Conservation (phyloP, 768 basidiomycete species). For the Serpula lacrymans region DNA sequence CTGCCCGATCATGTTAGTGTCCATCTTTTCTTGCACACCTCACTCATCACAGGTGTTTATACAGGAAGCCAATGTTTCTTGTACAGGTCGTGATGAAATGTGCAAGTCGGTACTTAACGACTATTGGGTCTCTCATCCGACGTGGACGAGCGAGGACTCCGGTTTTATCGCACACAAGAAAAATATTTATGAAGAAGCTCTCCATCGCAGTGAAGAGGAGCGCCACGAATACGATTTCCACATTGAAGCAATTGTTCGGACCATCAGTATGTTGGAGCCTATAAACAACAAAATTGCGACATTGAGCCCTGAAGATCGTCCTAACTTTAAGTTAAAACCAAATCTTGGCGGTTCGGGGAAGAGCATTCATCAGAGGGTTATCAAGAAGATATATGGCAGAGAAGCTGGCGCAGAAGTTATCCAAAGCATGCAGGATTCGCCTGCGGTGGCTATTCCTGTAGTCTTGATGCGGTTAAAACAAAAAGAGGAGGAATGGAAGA, state of each 20-base stretch:
- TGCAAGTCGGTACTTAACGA: constrained; percentile 96
- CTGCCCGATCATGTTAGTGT: constrained; percentile 72
- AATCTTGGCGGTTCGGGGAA: constrained; percentile 83
- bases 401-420: constrained; percentile 81
- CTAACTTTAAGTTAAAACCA: constrained; percentile 81
- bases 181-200: constrained; percentile 94
- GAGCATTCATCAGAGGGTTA: constrained; percentile 86
- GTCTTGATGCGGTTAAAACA: constrained; percentile 87
- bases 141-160: constrained; percentile 91
- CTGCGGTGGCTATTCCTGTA: constrained; percentile 83
- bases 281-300: constrained; percentile 83
- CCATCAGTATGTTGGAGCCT: constrained; percentile 88
- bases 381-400: constrained; percentile 96
- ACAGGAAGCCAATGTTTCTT: constrained; percentile 84
- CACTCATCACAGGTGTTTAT: constrained; percentile 3
- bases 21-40: constrained; percentile 1
- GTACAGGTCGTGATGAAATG: constrained; percentile 96
- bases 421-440: constrained; percentile 89
- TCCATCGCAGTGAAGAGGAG: constrained; percentile 96
- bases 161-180: constrained; percentile 90
- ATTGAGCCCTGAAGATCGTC: constrained; percentile 75
- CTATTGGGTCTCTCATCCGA: constrained; percentile 97
- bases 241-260: constrained; percentile 91
- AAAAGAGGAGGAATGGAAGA: constrained; percentile 99
- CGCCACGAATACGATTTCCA: constrained; percentile 99